These are phyloP conservation scores for Gossypium turneri DNA, from an alignment of 345 rosid genomes.

Conservation along the genomic window DNA sequence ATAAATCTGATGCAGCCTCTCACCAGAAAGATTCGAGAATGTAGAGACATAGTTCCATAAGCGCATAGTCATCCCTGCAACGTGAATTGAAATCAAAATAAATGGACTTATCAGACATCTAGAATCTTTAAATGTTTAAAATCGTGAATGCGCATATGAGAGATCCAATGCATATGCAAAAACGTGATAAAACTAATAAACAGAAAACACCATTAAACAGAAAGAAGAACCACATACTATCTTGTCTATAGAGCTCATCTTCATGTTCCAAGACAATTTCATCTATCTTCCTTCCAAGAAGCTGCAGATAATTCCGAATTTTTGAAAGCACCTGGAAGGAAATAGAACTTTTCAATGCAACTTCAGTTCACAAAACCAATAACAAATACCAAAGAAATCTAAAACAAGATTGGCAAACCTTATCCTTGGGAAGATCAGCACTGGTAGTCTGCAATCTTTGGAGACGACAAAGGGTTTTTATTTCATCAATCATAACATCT, in stretches of 20 bases:
- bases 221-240: conserved; percentile 52
- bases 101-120: not conserved
- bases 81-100: not conserved
- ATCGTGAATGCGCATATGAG: not conserved
- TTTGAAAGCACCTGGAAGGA: conserved; percentile 74
- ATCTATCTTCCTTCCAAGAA: conserved; percentile 82
- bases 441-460: conserved; percentile 89
- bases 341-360: not conserved
- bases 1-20: conserved; percentile 81
- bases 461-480: conserved; percentile 75
- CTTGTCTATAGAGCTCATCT: conserved; percentile 67
- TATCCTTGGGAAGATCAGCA: conserved; percentile 93
- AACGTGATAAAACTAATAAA: not conserved
- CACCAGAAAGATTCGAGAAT: conserved; percentile 90
- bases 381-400: not conserved
- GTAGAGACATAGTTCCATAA: conserved; percentile 96
- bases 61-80: conserved; percentile 81
- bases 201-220: not conserved
- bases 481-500: conserved; percentile 79
- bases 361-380: not conserved
- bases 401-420: conserved; percentile 30
- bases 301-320: conserved; percentile 90
- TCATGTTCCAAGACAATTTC: conserved; percentile 68
- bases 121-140: not conserved
- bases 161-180: not conserved